Percentiles rank a stretch among this genome's conserved stretches.
Evolutionary conservation across 148 eudicot genomes (phyloP).

Genomic region (Polygonum aviculare): DNA sequence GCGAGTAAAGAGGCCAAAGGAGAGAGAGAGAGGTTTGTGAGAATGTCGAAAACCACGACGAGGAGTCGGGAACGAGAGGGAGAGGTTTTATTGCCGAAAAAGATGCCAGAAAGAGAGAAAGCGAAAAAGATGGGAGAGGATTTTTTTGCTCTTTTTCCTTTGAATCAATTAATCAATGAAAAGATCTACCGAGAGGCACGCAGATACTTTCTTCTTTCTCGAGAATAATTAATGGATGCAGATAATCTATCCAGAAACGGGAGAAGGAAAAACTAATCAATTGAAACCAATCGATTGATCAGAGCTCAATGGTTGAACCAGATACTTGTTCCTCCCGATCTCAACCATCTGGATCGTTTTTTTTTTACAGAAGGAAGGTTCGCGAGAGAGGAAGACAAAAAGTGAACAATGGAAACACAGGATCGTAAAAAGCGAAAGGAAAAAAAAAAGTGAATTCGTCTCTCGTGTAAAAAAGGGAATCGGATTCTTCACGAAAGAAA

Average conservation of each 20-base stretch:
- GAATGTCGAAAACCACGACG: neutral
- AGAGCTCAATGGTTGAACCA: neutral
- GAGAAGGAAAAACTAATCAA: neutral
- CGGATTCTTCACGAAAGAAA: conserved; percentile 4
- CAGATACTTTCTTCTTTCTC: neutral
- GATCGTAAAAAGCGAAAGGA: conserved; percentile 1
- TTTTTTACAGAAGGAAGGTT: neutral
- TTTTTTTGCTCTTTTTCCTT: neutral
- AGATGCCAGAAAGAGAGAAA: conserved; percentile 20
- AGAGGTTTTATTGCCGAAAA: conserved; percentile 12
- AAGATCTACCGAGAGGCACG: conserved; percentile 3
- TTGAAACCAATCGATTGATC: neutral
- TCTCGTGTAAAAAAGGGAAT: conserved; percentile 5
- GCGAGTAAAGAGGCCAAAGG: conserved; percentile 10
- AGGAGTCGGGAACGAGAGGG: conserved; percentile 1
- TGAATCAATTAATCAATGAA: neutral
- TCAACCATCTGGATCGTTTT: neutral
- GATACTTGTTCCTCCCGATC: neutral
- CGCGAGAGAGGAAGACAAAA: neutral
- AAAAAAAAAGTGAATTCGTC: neutral
- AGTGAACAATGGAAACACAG: neutral
- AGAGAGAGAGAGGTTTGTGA: conserved; percentile 7
- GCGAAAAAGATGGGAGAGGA: conserved; percentile 7
- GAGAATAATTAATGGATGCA: neutral
- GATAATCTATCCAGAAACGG: neutral